Evolutionary conservation across 257 asterid genomes (phyloP).

Genomic region (Nemophila menziesii): DNA sequence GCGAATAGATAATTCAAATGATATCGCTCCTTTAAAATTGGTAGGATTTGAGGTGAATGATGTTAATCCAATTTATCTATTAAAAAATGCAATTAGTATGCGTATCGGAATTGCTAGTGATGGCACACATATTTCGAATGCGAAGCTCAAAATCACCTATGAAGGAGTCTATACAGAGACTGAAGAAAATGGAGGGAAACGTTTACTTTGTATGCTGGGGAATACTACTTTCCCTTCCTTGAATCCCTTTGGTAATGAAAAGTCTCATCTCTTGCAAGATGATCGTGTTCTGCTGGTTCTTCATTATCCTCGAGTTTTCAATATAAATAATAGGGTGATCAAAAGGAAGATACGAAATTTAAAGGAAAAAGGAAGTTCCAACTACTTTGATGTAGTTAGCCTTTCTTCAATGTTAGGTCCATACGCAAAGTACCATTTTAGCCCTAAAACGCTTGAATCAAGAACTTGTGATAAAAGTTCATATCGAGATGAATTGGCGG

Average conservation of each 20-base stretch:
- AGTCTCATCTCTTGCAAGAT: slow-evolving; percentile 4
- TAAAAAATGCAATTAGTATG: slow-evolving; percentile 12
- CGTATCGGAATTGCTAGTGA: slow-evolving; percentile 8
- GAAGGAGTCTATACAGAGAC: too few relatives aligned
- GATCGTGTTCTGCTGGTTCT: slow-evolving; percentile 9
- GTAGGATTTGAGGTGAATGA: slow-evolving; percentile 16
- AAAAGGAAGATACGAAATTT: slow-evolving; percentile 13
- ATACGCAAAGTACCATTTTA: slow-evolving; percentile 7
- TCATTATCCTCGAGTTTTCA: too few relatives aligned
- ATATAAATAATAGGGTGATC: too few relatives aligned
- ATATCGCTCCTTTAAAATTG: slow-evolving; percentile 6
- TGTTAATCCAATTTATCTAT: slow-evolving; percentile 7
- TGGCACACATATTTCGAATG: slow-evolving; percentile 1
- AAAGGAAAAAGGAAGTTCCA: slow-evolving; percentile 4
- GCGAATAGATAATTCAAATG: background rate
- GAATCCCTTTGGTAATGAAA: background rate
- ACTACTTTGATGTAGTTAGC: slow-evolving; percentile 6
- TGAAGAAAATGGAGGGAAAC: slow-evolving; percentile 10
- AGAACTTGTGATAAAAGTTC: slow-evolving; percentile 2
- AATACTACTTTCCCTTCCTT: slow-evolving; percentile 2
- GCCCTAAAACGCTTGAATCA: slow-evolving; percentile 5
- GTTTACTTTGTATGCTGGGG: slow-evolving; percentile 15
- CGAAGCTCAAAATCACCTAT: too few relatives aligned
- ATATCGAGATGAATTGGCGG: background rate
- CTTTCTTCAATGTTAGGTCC: slow-evolving; percentile 7